Percentiles rank a stretch among this genome's conserved stretches.
phyloP scores from a whole-genome alignment of 2,329 filamentous ascomycete genomes.

The Tolypocladium ophioglossoides region DNA sequence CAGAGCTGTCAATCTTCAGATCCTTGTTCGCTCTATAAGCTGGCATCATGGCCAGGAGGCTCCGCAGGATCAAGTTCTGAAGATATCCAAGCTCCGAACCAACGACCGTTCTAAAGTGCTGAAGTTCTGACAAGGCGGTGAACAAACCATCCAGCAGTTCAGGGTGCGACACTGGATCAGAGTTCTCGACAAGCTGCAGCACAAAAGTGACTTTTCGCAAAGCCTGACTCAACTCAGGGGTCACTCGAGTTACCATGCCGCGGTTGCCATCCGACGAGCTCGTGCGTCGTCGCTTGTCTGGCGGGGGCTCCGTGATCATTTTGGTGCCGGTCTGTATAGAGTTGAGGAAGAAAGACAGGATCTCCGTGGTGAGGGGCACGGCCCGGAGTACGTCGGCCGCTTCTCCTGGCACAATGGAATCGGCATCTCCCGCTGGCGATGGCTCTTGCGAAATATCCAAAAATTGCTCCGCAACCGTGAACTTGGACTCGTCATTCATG shows the following conservation, averaged over 20 bases:
- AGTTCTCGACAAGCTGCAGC: slow-evolving; percentile 76
- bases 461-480: slow-evolving; percentile 49
- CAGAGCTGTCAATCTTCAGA: slow-evolving; percentile 63
- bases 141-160: slow-evolving; percentile 73
- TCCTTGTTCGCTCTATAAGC: slow-evolving; percentile 53
- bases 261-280: slow-evolving; percentile 60
- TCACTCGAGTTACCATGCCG: slow-evolving; percentile 49
- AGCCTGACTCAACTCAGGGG: slow-evolving; percentile 53
- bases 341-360: slow-evolving; percentile 62
- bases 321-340: slow-evolving; percentile 64
- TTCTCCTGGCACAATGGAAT: slow-evolving; percentile 38
- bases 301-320: slow-evolving; percentile 59
- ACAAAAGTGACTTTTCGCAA: slow-evolving; percentile 77
- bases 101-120: slow-evolving; percentile 70
- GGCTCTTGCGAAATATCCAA: slow-evolving; percentile 48
- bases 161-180: slow-evolving; percentile 62
- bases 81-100: slow-evolving; percentile 85
- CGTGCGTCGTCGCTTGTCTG: slow-evolving; percentile 69
- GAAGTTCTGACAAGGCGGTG: slow-evolving; percentile 73
- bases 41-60: slow-evolving; percentile 74
- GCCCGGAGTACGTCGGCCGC: slow-evolving; percentile 63
- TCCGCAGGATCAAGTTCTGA: slow-evolving; percentile 73
- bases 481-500: slow-evolving; percentile 54
- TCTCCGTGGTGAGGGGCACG: slow-evolving; percentile 61
- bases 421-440: slow-evolving; percentile 17